These are phyloP conservation scores for Leccinum broughii DNA, from an alignment of 768 basidiomycete genomes.

Conservation along the genomic window DNA sequence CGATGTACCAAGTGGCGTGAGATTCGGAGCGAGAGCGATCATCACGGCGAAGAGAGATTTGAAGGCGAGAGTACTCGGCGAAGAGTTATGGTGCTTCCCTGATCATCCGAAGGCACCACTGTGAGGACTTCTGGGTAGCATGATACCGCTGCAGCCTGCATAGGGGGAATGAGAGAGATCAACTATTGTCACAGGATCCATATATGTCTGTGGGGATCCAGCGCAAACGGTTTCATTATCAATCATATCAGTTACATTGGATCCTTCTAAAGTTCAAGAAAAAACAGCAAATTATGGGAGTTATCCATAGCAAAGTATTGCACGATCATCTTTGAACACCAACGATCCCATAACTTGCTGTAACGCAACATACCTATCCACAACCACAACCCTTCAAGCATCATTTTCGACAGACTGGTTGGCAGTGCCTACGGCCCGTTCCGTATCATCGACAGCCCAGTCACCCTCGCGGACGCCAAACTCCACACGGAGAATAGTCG, in stretches of 20 bases:
- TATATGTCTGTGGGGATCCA: not conserved
- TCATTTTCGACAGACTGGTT: not conserved
- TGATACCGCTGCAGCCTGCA: no score
- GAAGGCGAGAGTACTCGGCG: no score
- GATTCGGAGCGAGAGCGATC: no score
- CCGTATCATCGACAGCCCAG: conserved; percentile 5
- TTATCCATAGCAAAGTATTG: not conserved
- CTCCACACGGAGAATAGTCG: conserved; percentile 2
- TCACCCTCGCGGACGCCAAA: conserved; percentile 16
- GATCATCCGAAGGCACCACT: no score
- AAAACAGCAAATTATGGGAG: not conserved
- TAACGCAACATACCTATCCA: not conserved
- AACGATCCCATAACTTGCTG: not conserved
- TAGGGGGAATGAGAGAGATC: no score
- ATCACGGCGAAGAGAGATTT: no score
- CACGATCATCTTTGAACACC: not conserved
- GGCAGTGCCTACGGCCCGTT: not conserved
- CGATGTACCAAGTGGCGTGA: no score
- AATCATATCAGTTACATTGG: not conserved
- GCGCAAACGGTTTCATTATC: not conserved
- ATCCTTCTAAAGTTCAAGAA: not conserved
- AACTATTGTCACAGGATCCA: no score
- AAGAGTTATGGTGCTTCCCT: no score
- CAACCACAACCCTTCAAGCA: not conserved
- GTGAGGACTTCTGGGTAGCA: no score